Evolutionary conservation across 495 filamentous ascomycete genomes (phyloP).

Genomic region (Friedmanniomyces simplex): DNA sequence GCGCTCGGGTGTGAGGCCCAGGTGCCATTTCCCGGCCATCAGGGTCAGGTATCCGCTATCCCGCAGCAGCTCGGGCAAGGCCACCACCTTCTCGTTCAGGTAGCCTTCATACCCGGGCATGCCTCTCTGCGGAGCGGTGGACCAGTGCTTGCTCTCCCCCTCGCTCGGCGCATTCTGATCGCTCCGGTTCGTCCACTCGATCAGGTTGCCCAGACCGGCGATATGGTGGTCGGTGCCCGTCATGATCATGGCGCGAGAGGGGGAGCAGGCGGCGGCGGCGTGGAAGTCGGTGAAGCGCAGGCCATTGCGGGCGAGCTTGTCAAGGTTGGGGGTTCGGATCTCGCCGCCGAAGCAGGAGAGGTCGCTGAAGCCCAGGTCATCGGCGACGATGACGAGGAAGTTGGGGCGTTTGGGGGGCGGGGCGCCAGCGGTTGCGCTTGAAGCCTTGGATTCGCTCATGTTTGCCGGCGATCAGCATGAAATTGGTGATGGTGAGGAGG

Average conservation of each 20-base stretch:
- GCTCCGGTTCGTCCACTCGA: conserved; percentile 31
- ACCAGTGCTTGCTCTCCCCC: conserved; percentile 28
- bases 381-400: conserved; percentile 46
- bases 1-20: conserved; percentile 29
- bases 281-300: conserved; percentile 54
- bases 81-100: conserved; percentile 51
- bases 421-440: conserved; percentile 20
- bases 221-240: conserved; percentile 46
- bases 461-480: conserved; percentile 18
- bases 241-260: conserved; percentile 48
- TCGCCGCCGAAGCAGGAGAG: conserved; percentile 52
- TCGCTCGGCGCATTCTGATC: conserved; percentile 29
- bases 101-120: conserved; percentile 60
- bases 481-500: neutral
- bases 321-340: conserved; percentile 52
- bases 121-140: conserved; percentile 28
- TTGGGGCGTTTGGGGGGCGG: conserved; percentile 41
- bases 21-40: conserved; percentile 52
- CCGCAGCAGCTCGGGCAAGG: conserved; percentile 50
- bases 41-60: conserved; percentile 54
- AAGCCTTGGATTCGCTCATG: conserved; percentile 21
- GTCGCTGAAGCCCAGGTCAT: conserved; percentile 56
- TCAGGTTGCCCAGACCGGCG: conserved; percentile 39
- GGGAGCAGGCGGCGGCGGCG: conserved; percentile 54
- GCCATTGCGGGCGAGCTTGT: conserved; percentile 44